Base-by-base conservation (phyloP, 306 rosid genomes). In the Quercus variabilis region DNA sequence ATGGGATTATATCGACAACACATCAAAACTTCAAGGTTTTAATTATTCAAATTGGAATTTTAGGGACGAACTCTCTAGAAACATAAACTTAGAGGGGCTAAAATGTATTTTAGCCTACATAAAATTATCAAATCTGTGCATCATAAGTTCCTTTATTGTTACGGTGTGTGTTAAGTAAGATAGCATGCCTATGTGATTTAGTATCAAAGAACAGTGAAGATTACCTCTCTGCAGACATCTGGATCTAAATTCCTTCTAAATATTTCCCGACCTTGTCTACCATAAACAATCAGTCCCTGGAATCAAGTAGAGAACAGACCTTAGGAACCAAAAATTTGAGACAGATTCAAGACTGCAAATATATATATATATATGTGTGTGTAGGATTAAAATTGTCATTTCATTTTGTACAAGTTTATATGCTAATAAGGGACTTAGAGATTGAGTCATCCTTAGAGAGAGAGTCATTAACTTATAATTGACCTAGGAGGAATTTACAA, bases 281-380 rank as follows among this genome's bases (percentile, higher is more conserved):
- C 99, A 81, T 91, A 95, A 79, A 95, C 97, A 78, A 95, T 95
- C 84, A 92, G 84, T 62, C 99, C 98, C 99, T 94, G 89, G 65
- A 87, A 88, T 73, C 84, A 90, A 67, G 82, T 31, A 63, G 78
- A 63, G 78, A 20, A 78, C 58, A 68, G 76, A 69, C 65, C 15
- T 31, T 82, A 62, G 85, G 69, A 55, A 51, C 62, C 26, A 65
- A 68, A 52, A 56, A 64, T 18, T 65, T 70, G 56, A 80, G 69
- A 41, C 38, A 41, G 46, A 14, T 57, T 46, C 1, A 83, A 69
- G 72, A 71, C 68, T 14, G 25, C 56, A 76, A 64, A 43, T 20
- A 35, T 5, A 5, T 5, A 5, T 35, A 1, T 26, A 4, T 30
- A 4, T 28, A 4, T 28, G 4, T 28, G 57, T 26, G 2, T 26